Base-by-base conservation (phyloP, 345 rosid genomes). In the Gynandropsis gynandra region DNA sequence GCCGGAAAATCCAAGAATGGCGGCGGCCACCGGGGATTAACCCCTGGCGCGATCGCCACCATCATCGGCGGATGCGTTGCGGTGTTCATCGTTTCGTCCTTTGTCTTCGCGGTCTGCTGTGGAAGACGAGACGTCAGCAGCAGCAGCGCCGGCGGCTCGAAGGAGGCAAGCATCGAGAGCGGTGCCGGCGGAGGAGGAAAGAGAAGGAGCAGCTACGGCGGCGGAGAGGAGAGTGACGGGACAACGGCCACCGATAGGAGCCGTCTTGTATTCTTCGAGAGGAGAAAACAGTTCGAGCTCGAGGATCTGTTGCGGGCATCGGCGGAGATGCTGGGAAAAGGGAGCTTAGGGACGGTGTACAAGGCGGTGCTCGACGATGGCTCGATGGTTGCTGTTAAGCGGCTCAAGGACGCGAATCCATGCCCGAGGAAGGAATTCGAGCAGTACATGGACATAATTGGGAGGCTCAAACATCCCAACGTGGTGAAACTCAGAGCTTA, bases 291-390 rank as follows among this genome's bases (percentile, higher is more conserved):
- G 70, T 89, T 89, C 51, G 95, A 86, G 67, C 74, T 90, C 9
- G 96, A 86, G 59, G 96, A 90, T 49, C 67, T 90, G 71, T 49
- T 90, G 65, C 71, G 79, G 15, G 98, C 98, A 0, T 90, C 98
- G 47, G 98, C 98, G 8, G 98, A 90, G 73, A 83, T 90, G 96
- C 77, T 90, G 8, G 98, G 98, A 18, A 90, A 90, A 63, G 98
- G 98, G 0, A 87, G 85, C 32, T 65, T 90, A 31, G 96, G 96
- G 27, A 90, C 96, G 1, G 95, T 84, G 15, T 90, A 90, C 57
- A 90, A 77, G 59, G 98, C 98, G 16, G 96, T 74, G 68, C 83
- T 90, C 0, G 98, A 87, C 27, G 88, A 79, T 10, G 86, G 78
- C 5, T 80, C 95, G 0, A 68, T 76, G 3, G 98, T 90, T n/a